These are phyloP conservation scores for Epichloe gansuensis DNA, from an alignment of 2,329 filamentous ascomycete genomes.

Conservation along the genomic window DNA sequence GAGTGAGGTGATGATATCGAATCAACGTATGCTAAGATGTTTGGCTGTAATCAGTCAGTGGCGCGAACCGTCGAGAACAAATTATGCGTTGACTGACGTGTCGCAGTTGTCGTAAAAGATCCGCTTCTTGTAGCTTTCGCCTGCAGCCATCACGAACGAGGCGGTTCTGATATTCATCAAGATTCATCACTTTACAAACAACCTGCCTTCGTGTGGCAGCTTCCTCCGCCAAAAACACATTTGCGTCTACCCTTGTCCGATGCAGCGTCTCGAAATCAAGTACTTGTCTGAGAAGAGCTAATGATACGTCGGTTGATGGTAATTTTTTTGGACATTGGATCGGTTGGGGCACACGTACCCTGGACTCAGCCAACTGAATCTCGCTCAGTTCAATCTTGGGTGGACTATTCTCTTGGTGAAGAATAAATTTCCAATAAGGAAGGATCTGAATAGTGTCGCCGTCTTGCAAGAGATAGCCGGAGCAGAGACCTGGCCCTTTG, in stretches of 20 bases:
- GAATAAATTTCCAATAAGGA: slow-evolving; percentile 25
- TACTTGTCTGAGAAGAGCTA: slow-evolving; percentile 23
- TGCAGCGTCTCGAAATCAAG: slow-evolving; percentile 20
- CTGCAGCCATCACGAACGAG: slow-evolving; percentile 18
- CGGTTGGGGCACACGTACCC: slow-evolving; percentile 12
- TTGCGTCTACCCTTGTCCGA: slow-evolving; percentile 25
- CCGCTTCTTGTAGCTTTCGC: slow-evolving; percentile 35
- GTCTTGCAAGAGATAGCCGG: slow-evolving; percentile 35
- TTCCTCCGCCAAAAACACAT: slow-evolving; percentile 31
- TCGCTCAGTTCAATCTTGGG: slow-evolving; percentile 12
- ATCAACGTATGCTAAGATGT: slow-evolving; percentile 39
- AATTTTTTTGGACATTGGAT: background rate
- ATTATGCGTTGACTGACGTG: slow-evolving; percentile 30
- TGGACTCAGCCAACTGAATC: slow-evolving; percentile 21
- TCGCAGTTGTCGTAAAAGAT: slow-evolving; percentile 39
- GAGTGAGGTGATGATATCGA: slow-evolving; percentile 36
- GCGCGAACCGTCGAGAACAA: background rate
- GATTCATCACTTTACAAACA: slow-evolving; percentile 55
- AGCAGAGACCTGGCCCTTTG: slow-evolving; percentile 20
- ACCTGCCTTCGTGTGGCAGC: slow-evolving; percentile 42
- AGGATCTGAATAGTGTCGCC: slow-evolving; percentile 36
- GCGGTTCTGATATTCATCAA: slow-evolving; percentile 23
- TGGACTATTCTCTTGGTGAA: slow-evolving; percentile 18
- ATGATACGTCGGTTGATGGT: background rate
- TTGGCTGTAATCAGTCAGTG: slow-evolving; percentile 30